Conservation (phyloP, 177 flowering plant species). For the Tripterygium wilfordii region DNA sequence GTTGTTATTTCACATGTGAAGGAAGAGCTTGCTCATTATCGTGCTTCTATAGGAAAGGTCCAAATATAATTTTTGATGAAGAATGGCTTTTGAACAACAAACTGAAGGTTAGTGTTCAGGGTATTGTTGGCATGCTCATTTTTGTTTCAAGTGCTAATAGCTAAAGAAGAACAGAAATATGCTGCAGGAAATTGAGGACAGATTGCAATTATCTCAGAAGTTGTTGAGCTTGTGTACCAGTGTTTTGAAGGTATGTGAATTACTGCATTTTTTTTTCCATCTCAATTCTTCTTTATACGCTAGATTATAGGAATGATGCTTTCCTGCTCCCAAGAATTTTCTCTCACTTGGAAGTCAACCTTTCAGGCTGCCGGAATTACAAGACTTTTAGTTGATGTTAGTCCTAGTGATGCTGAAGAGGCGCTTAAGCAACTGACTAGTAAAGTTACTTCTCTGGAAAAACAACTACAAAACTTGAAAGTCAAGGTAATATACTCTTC, state of each 20-base stretch:
- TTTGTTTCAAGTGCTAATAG: no score
- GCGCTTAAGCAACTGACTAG: slow-evolving; percentile 57
- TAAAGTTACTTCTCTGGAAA: slow-evolving; percentile 41
- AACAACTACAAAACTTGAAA: slow-evolving; percentile 54
- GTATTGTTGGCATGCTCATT: no score
- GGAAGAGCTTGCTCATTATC: slow-evolving; percentile 67
- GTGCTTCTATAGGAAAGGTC: slow-evolving; percentile 48
- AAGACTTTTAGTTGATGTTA: slow-evolving; percentile 38
- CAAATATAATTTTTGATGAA: slow-evolving; percentile 50
- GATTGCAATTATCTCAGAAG: slow-evolving; percentile 71
- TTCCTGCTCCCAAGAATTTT: neutral
- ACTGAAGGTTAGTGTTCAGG: slow-evolving; percentile 67
- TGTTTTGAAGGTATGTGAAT: slow-evolving; percentile 72
- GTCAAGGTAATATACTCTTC: slow-evolving; percentile 43
- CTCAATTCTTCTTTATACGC: no score
- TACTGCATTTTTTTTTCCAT: no score
- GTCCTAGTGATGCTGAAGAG: slow-evolving; percentile 57
- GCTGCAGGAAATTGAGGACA: slow-evolving; percentile 69
- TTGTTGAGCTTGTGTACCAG: slow-evolving; percentile 63
- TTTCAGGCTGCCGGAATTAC: slow-evolving; percentile 80
- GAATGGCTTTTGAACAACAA: slow-evolving; percentile 46
- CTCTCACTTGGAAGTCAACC: neutral
- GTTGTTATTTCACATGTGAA: slow-evolving; percentile 50
- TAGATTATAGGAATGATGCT: no score
- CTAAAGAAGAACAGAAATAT: no score